phyloP scores from a whole-genome alignment of 2,329 filamentous ascomycete species.

The Pseudogymnoascus sp. region DNA sequence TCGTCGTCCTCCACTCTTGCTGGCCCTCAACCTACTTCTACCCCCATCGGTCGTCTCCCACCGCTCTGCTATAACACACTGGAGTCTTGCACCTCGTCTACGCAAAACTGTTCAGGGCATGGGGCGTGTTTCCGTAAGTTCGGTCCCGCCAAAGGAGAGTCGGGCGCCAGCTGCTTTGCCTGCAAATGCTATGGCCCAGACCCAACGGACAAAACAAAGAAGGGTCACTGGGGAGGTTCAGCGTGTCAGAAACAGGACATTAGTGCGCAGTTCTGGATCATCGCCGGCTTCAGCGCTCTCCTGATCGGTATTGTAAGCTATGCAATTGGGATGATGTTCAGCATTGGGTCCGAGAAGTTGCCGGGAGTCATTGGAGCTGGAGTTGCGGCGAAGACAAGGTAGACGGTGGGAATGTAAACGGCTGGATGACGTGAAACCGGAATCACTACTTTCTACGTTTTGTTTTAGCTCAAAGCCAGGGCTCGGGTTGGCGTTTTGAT shows the following conservation, averaged over 20 bases:
- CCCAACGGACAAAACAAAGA: conserved; percentile 41
- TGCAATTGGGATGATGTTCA: conserved; percentile 70
- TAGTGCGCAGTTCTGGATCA: conserved; percentile 80
- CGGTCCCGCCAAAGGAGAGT: conserved; percentile 33
- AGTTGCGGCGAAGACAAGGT: conserved; percentile 57
- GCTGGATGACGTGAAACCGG: conserved; percentile 4
- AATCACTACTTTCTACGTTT: conserved; percentile 2
- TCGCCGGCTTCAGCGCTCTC: conserved; percentile 64
- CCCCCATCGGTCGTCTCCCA: conserved; percentile 30
- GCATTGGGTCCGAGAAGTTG: conserved; percentile 76
- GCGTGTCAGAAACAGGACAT: conserved; percentile 90
- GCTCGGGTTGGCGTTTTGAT: conserved; percentile 7
- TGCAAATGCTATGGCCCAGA: conserved; percentile 55
- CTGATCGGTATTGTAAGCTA: conserved; percentile 60
- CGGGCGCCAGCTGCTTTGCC: conserved; percentile 55
- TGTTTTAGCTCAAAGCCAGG: conserved; percentile 2
- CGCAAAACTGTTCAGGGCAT: conserved; percentile 73
- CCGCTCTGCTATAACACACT: conserved; percentile 67
- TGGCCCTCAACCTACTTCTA: conserved; percentile 12
- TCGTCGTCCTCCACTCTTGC: conserved; percentile 9
- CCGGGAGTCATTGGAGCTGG: conserved; percentile 95
- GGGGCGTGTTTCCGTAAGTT: conserved; percentile 67
- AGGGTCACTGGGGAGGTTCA: conserved; percentile 66
- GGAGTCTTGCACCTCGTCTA: conserved; percentile 59
- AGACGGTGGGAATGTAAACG: conserved; percentile 10